Evolutionary conservation across 495 filamentous ascomycete genomes (phyloP), one percentile per base, ranked within the genome.

Genomic region (Neurospora sp.): DNA sequence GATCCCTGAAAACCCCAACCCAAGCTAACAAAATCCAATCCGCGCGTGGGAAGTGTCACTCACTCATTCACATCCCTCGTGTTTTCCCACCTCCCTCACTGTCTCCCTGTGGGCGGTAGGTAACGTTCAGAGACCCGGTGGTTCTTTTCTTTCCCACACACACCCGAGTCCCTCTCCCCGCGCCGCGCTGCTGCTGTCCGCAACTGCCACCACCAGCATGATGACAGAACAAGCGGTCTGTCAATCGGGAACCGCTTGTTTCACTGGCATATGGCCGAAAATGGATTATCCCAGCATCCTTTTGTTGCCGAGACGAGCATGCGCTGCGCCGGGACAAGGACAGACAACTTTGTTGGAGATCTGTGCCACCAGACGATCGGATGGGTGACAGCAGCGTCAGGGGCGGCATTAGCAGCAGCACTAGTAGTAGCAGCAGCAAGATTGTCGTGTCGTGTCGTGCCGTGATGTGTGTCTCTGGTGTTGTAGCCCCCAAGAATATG

Each of bases 321-420:
- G 27, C 54, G 27, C 27, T 27, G 27, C 27, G 27, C 48, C 54
- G 54, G 54, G 54, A 66, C 54, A 37, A 59, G 20, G 54, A 66
- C 27, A 66, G n/a, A 48, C 35, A 5, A 12, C 18, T 27, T 66
- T 35, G 27, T 35, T 70, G 71, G 71, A 75, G 74, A 75, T 75
- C 74, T 75, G 74, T 75, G 41, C 71, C 20, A 75, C 74, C 42
- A 73, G 71, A 71, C 48, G 54, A 62, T 66, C 27, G 71, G 71
- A 40, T 69, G 74, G 71, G 71, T 75, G 74, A 73, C 71, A 73
- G 69, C 74, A 75, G 74, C 54, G 27, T 66, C 54, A 66, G 14
- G 16, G 35, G 48, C 48, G 48, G 20, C 23, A 27, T 59, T 27
- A 66, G 54, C 31, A 35, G 54, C n/a, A 48, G 44, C 41, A 44